Evolutionary conservation across 768 basidiomycete species (phyloP).

Genomic region (Butyriboletus loyo): DNA sequence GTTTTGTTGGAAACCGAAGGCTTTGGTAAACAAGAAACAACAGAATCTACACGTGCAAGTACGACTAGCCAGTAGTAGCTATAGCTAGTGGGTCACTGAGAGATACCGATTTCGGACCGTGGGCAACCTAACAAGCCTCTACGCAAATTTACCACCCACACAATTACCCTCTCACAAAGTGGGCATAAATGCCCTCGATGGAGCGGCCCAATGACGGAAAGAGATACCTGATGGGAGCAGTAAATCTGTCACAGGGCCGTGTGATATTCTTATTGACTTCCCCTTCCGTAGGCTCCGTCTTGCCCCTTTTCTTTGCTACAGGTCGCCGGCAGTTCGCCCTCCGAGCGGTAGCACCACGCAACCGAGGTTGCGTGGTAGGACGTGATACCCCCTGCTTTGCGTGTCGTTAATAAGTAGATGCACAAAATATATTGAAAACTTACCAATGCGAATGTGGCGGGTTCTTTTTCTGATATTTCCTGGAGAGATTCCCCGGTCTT

Average conservation of each 20-base stretch:
- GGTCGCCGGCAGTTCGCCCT: background rate
- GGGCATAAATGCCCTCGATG: background rate
- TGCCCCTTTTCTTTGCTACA: background rate
- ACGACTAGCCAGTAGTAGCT: too few relatives aligned
- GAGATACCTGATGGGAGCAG: background rate
- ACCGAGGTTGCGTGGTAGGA: too few relatives aligned
- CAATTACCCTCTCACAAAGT: background rate
- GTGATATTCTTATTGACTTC: background rate
- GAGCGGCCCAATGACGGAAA: constrained; percentile 1
- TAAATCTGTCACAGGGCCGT: background rate
- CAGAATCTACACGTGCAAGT: background rate
- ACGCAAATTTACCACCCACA: background rate
- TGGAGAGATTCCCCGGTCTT: constrained; percentile 6
- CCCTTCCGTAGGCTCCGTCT: too few relatives aligned
- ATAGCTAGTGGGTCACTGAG: too few relatives aligned
- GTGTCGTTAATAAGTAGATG: background rate
- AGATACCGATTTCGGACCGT: too few relatives aligned
- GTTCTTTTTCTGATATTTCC: background rate
- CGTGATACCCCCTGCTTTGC: background rate
- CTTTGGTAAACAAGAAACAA: constrained; percentile 15
- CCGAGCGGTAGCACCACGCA: too few relatives aligned
- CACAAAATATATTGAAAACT: background rate
- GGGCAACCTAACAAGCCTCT: background rate
- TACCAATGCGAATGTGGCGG: background rate
- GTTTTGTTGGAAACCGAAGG: constrained; percentile 10